Base-by-base conservation (phyloP, 2,329 filamentous ascomycete species). In the Talaromyces sp. region DNA sequence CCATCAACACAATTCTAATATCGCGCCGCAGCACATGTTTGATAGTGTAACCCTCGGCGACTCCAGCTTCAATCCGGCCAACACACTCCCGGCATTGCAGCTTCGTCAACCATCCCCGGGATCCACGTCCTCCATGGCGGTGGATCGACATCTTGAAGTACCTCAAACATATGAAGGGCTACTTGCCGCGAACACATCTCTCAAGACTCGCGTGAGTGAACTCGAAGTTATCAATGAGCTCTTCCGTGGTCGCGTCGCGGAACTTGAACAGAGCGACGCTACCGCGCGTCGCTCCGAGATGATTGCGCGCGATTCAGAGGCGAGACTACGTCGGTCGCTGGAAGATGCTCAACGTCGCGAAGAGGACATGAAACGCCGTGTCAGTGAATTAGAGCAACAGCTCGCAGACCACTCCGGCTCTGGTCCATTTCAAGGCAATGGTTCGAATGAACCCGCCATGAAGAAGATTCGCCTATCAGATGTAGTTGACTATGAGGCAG, bases 171-270 rank as follows among this genome's bases (percentile, higher is more conserved):
- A 92, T 76, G 91, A 97, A 74, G 89, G 91, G 67, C 85, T 96
- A 27, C 82, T 92, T 61, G 89, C 90, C 1, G 87, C 89, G 68
- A 97, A 96, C 76, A 91, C 91, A 5, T 90, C 89, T 60, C 84
- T 98, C n/a, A 96, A 96, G 80, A 99, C 95, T 0, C 89, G 95
- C 49, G 94, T 99, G 38, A 95, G 90, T 71, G 95, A 99, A 77
- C 85, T 99, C 27, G 95, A 99, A 76, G 86, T 99, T 61, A 97
- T 99, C 82, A 97, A 93, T 72, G 90, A 91, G 74, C 82, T 93
- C 53, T 93, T 92, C 77, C 85, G 89, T 60, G 89, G 89, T 43
- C 86, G 90, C 11, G 88, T 97, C 47, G 78, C 88, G 75, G 84
- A 95, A 74, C 83, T 95, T 13, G 92, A 96, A 75, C 86, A 89